Conservation (phyloP, 306 rosid genomes). For the Inga leiocalycina region DNA sequence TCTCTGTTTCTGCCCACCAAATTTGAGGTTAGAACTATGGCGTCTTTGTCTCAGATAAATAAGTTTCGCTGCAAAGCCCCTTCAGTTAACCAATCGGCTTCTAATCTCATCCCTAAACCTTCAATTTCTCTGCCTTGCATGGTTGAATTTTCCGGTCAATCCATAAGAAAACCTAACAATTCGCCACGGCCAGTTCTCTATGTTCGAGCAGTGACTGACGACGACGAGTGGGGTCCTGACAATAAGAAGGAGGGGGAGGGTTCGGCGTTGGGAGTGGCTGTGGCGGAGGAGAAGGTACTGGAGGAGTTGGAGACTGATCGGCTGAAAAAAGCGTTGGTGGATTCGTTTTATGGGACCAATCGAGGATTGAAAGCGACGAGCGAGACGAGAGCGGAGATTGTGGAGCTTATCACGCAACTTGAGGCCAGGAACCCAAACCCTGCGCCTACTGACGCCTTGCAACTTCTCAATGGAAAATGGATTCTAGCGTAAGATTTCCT, state of each 20-base stretch:
- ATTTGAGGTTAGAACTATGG: constrained; percentile 42
- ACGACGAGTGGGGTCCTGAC: constrained; percentile 57
- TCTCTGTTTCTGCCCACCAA: background rate
- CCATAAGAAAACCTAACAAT: constrained; percentile 23
- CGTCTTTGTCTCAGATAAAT: constrained; percentile 55
- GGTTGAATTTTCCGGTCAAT: constrained; percentile 29
- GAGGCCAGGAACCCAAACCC: constrained; percentile 86
- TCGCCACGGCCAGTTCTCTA: constrained; percentile 30
- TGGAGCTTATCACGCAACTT: constrained; percentile 84
- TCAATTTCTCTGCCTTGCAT: constrained; percentile 41
- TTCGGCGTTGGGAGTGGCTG: constrained; percentile 39
- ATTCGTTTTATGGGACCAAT: constrained; percentile 75
- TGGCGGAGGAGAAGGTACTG: constrained; percentile 40
- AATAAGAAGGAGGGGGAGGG: constrained; percentile 46
- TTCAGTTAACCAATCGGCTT: constrained; percentile 32
- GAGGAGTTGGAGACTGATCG: constrained; percentile 49
- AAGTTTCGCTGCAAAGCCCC: constrained; percentile 50
- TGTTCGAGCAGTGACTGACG: constrained; percentile 38
- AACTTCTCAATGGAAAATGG: constrained; percentile 91
- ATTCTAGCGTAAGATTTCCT: constrained; percentile 70
- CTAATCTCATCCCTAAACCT: constrained; percentile 39
- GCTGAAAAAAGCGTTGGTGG: constrained; percentile 79
- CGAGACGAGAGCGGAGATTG: constrained; percentile 88
- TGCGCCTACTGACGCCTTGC: constrained; percentile 84
- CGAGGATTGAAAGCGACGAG: constrained; percentile 76